These are phyloP conservation scores for Posidonia oceanica DNA, from an alignment of 116 monocot species.

Conservation along the genomic window DNA sequence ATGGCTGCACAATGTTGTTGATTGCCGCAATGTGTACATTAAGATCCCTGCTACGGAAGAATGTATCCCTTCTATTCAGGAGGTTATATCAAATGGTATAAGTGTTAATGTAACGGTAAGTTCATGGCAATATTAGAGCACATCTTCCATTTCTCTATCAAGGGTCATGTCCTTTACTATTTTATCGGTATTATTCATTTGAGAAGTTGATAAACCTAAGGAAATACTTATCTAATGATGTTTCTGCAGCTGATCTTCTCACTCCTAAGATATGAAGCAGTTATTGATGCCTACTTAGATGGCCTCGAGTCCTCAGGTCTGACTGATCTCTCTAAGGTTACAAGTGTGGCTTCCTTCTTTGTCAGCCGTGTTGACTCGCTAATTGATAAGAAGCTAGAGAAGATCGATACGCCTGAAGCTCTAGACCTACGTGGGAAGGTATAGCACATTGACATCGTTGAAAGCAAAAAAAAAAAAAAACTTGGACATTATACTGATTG, in stretches of 20 bases:
- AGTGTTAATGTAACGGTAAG: conserved; percentile 96
- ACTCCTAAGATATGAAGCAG: conserved; percentile 73
- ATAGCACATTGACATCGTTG: conserved; percentile 4
- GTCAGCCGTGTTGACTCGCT: conserved; percentile 74
- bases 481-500: background rate
- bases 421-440: conserved; percentile 86
- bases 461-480: background rate
- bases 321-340: conserved; percentile 65
- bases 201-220: background rate
- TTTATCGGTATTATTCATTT: background rate
- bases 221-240: background rate
- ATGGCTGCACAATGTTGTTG: conserved; percentile 73
- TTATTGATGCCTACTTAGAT: conserved; percentile 89
- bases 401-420: conserved; percentile 49
- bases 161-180: background rate
- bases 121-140: background rate
- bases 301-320: conserved; percentile 76
- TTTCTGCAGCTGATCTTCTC: conserved; percentile 79
- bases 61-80: conserved; percentile 76
- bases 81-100: conserved; percentile 80
- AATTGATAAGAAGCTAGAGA: conserved; percentile 55
- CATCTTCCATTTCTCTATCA: background rate
- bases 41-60: conserved; percentile 98
- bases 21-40: conserved; percentile 78
- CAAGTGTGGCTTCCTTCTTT: conserved; percentile 91